Evolutionary conservation across 73 alveolate genomes (phyloP), one percentile per base, ranked within the genome.

Genomic region (Paramecium pentaurelia): DNA sequence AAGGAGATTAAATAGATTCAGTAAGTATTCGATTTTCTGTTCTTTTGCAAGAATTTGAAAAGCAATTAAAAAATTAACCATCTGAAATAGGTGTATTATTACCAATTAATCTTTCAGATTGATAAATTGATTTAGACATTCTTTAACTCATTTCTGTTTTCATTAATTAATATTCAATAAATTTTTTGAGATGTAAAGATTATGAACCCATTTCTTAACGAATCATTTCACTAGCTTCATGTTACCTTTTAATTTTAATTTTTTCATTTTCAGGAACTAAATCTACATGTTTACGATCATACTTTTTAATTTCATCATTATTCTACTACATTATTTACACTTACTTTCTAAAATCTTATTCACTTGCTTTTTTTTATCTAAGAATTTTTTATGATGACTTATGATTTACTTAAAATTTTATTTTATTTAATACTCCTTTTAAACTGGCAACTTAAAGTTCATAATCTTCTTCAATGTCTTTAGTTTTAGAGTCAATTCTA

Each of bases 381-480:
- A 80, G n/a, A 3, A 80, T 28, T 80, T 47, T 45, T 80, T 80
- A 0, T 32, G 91, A 40, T 10, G 71, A 49, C 12, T 42, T 42
- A 40, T 80, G 91, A 20, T 36, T 80, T 12, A 80, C 91, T 45
- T 80, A 44, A 32, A 9, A 11, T 80, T 80, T 45, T 4, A 80
- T 80, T 12, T 80, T 80, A 44, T 25, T 42, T 32, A 80, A 28
- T 1, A 80, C 47, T 45, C 64, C 75, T 47, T 49, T 80, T 27
- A 80, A 49, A 49, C 91, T 80, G 38, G 25, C 58, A 1, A 27
- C 49, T 25, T 80, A 80, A 14, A 80, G 58, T 25, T 45, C 77
- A 45, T 42, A 49, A 80, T 80, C 91, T 20, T 80, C 91, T 9
- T 80, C 91, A n/a, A 44, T 30, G 8, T 37, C 58, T 47, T 80